Evolutionary conservation across 805 yeast species (phyloP).

Genomic region (Lipomyces spencermartinsiae): DNA sequence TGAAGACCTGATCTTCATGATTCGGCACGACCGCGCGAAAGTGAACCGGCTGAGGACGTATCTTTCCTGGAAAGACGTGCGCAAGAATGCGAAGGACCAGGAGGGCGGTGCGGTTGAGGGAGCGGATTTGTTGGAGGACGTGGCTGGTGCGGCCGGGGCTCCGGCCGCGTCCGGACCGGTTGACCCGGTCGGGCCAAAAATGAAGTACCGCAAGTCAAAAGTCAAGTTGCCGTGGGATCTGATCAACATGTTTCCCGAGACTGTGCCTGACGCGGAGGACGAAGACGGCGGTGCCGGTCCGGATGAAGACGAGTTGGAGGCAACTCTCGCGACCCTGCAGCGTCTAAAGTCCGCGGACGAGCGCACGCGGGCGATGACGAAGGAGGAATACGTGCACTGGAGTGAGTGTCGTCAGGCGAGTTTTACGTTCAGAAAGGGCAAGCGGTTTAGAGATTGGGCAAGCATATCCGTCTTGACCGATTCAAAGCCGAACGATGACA

Average conservation of each 20-base stretch:
- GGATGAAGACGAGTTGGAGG: constrained; percentile 91
- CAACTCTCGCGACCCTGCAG: constrained; percentile 84
- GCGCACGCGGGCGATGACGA: constrained; percentile 90
- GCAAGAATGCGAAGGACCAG: constrained; percentile 77
- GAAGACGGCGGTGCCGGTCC: constrained; percentile 54
- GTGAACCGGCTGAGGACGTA: constrained; percentile 90
- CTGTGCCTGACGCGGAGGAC: constrained; percentile 68
- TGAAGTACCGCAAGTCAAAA: constrained; percentile 70
- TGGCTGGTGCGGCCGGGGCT: constrained; percentile 51
- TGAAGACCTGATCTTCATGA: constrained; percentile 91
- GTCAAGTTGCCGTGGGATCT: constrained; percentile 94
- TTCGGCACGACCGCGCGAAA: constrained; percentile 91
- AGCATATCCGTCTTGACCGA: constrained; percentile 84
- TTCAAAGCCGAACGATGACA: constrained; percentile 93
- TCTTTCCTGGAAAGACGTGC: constrained; percentile 94
- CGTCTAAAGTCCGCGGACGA: constrained; percentile 92
- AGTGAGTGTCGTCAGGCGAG: constrained; percentile 98
- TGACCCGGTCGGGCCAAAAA: constrained; percentile 50
- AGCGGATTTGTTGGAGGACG: constrained; percentile 58
- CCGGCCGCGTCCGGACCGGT: constrained; percentile 47
- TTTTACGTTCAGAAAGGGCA: constrained; percentile 92
- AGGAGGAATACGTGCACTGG: constrained; percentile 98
- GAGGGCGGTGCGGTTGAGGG: constrained; percentile 62
- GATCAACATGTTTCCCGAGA: constrained; percentile 91
- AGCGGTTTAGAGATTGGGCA: constrained; percentile 96